Conservation (phyloP, 257 asterid genomes). For the Ehretia macrophylla region DNA sequence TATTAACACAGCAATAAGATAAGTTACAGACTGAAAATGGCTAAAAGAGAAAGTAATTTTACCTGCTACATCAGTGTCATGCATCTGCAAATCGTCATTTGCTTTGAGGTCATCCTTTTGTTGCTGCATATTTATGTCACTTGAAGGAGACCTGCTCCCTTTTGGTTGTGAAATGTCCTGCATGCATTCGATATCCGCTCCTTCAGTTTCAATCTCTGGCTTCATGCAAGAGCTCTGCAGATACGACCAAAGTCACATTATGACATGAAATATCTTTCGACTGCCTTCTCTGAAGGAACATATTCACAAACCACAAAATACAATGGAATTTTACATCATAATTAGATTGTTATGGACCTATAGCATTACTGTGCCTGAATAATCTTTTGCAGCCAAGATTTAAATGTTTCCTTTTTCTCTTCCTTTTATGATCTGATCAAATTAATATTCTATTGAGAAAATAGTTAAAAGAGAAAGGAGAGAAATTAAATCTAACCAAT, state of each 20-base stretch:
- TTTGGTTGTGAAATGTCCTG: conserved; percentile 29
- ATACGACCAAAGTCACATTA: conserved; percentile 1
- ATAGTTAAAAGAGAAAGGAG: no score
- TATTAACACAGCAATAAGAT: conserved; percentile 8
- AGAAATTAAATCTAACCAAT: no score
- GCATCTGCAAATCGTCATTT: conserved; percentile 19
- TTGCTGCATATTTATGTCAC: conserved; percentile 17
- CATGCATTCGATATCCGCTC: conserved; percentile 30
- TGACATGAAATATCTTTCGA: background rate
- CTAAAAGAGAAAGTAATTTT: conserved; percentile 4
- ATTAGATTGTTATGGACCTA: no score
- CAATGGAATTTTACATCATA: no score
- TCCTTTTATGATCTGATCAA: no score
- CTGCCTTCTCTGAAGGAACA: background rate
- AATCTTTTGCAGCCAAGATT: no score
- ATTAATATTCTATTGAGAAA: no score
- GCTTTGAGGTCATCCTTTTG: conserved; percentile 28
- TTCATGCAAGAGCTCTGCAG: conserved; percentile 86
- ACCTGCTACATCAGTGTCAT: conserved; percentile 37
- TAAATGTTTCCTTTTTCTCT: no score
- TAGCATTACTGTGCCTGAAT: no score
- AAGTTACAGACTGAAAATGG: background rate
- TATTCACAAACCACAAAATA: no score
- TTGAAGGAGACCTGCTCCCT: conserved; percentile 26
- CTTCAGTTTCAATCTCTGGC: conserved; percentile 55